phyloP scores from a whole-genome alignment of 2,329 filamentous ascomycete species.

The Colletotrichum sp. region DNA sequence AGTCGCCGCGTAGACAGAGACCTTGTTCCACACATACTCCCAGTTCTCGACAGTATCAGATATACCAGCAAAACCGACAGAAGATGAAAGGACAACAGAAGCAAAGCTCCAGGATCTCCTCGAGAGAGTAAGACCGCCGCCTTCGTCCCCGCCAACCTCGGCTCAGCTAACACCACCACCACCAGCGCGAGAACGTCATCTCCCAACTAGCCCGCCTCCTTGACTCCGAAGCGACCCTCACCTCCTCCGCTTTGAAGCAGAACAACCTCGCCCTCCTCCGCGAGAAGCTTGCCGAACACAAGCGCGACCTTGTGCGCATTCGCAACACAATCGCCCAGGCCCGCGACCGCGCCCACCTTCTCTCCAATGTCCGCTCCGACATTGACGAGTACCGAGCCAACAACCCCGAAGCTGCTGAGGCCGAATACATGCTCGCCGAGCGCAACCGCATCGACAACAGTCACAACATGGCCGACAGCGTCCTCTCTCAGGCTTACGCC shows the following conservation, averaged over 20 bases:
- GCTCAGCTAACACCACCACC: background rate
- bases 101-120: constrained; percentile 83
- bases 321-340: constrained; percentile 76
- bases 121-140: constrained; percentile 66
- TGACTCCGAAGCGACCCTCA: constrained; percentile 87
- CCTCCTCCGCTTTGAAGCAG: constrained; percentile 92
- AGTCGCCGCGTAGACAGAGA: constrained; percentile 71
- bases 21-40: constrained; percentile 83
- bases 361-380: constrained; percentile 89
- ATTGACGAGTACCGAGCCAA: constrained; percentile 86
- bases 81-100: constrained; percentile 84
- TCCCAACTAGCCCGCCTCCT: constrained; percentile 85
- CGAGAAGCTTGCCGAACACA: constrained; percentile 88
- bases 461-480: constrained; percentile 86
- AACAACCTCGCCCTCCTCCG: constrained; percentile 92
- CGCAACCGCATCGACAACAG: constrained; percentile 85
- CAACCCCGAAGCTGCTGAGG: constrained; percentile 84
- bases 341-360: constrained; percentile 86
- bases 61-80: constrained; percentile 81
- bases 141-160: background rate
- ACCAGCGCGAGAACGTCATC: constrained; percentile 81
- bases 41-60: constrained; percentile 85
- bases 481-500: constrained; percentile 94
- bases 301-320: constrained; percentile 79
- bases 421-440: constrained; percentile 97